Percentiles rank a stretch among this genome's conserved stretches.
phyloP scores from a whole-genome alignment of 2,329 filamentous ascomycete species.

The Bertia moriformis region DNA sequence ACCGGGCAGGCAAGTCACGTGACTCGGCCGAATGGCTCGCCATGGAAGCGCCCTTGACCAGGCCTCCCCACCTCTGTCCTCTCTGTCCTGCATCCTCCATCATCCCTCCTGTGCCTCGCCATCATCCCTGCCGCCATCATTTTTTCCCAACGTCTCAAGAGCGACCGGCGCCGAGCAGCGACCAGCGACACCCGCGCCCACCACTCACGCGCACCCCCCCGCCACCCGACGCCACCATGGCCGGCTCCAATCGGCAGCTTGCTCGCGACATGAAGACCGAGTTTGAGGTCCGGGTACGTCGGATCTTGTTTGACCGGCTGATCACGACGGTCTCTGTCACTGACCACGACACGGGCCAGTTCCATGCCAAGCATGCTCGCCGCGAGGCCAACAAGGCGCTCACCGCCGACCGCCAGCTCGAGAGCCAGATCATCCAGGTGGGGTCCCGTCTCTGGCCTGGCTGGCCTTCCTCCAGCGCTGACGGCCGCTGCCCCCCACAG shows the following conservation, averaged over 20 bases:
- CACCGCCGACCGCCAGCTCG: constrained; percentile 43
- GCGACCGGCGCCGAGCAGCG: not conserved
- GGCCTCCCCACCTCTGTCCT: no score
- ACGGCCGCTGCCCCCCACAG: constrained; percentile 5
- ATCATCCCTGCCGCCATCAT: no score
- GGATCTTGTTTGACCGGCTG: constrained; percentile 1
- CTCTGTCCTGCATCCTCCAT: no score
- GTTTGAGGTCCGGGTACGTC: constrained; percentile 39
- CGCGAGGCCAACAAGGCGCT: constrained; percentile 44
- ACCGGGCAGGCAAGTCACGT: no score
- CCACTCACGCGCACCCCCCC: not conserved
- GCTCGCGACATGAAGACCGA: constrained; percentile 48
- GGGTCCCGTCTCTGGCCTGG: constrained; percentile 2
- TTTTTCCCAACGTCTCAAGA: no score
- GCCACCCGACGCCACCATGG: constrained; percentile 22
- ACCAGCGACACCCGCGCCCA: no score
- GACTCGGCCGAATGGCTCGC: no score
- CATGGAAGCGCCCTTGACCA: no score
- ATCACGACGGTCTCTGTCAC: constrained; percentile 2
- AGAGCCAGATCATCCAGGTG: constrained; percentile 46
- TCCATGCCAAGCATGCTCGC: constrained; percentile 47
- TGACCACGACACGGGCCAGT: constrained; percentile 15
- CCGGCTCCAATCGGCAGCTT: constrained; percentile 42
- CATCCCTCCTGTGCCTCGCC: no score
- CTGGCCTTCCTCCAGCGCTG: not conserved